Evolutionary conservation across 306 rosid species (phyloP).

Genomic region (Malus sieversii): DNA sequence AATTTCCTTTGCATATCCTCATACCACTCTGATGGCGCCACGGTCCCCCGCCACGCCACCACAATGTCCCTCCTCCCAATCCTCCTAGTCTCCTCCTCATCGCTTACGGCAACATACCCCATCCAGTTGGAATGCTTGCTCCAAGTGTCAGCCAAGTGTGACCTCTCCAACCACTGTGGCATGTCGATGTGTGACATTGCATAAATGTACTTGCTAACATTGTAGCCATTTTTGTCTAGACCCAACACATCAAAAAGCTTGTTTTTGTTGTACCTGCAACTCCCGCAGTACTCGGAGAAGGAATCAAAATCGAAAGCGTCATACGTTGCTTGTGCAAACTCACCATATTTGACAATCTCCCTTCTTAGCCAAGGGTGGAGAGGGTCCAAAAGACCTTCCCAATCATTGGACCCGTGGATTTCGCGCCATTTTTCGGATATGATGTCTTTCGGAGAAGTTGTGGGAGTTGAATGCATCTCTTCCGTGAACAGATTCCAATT

Average conservation of each 20-base stretch:
- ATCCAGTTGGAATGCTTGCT: conserved; percentile 70
- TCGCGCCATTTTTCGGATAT: conserved; percentile 48
- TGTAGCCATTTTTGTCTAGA: conserved; percentile 31
- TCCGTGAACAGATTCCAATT: conserved; percentile 8
- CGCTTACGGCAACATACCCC: conserved; percentile 49
- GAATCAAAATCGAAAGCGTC: conserved; percentile 62
- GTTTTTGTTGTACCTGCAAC: conserved; percentile 40
- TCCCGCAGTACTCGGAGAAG: conserved; percentile 53
- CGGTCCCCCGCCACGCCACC: conserved; percentile 68
- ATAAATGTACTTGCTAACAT: conserved; percentile 41
- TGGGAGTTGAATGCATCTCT: conserved; percentile 37
- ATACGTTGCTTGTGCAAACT: conserved; percentile 64
- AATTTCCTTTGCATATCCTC: conserved; percentile 47
- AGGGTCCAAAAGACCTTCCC: conserved; percentile 48
- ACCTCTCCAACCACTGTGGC: conserved; percentile 56
- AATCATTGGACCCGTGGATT: conserved; percentile 37
- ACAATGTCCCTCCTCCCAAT: conserved; percentile 55
- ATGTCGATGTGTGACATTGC: conserved; percentile 56
- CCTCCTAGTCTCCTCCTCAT: conserved; percentile 42
- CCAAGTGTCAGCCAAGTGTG: conserved; percentile 43
- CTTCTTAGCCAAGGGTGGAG: conserved; percentile 52
- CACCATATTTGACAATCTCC: conserved; percentile 64
- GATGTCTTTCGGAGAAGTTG: conserved; percentile 47
- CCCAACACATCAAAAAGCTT: conserved; percentile 39
- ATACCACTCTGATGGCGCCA: conserved; percentile 59